Base-by-base conservation (phyloP, 2,329 filamentous ascomycete species). In the Penicillium sp. region DNA sequence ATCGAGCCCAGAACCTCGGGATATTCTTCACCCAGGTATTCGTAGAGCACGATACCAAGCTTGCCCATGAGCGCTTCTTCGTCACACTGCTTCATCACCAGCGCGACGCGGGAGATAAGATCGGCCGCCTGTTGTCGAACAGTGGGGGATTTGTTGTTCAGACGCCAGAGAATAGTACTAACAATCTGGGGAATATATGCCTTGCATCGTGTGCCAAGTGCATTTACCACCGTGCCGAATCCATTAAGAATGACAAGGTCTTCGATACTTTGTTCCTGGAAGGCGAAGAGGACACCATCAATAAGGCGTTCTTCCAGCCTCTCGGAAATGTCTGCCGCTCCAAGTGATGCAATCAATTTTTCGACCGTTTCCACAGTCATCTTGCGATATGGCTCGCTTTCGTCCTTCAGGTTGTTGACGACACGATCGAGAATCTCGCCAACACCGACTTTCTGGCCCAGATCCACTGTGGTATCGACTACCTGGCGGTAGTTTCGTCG, bases 331-430 rank as follows among this genome's bases (percentile, higher is more conserved):
- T 99, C 94, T 37, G 94, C 93, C 8, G 93, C 93, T 56, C 94
- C 94, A 54, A 97, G 83, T 56, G 91, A 91, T 17, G 93, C 92
- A 69, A 99, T 89, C 48, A 97, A 87, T 78, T 97, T 99, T 78
- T 99, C 94, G 9, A 97, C 87, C 0, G 94, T 97, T 80, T 99
- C 94, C 35, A 99, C 89, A 0, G 94, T 97, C 94, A 99, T 99
- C 82, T 97, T 97, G 50, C 94, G 88, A 77, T 99, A 99, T 1
- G 93, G 89, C 73, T 99, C 94, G 74, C 90, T 97, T 76, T 99
- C 94, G 71, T 99, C 94, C 77, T 99, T 99, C 66, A 99, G 84
- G 72, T 99, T 97, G 77, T 87, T 89, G 52, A 97, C 94, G 57
- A 97, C 90, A 47, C 93, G 84, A 75, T 97, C 91, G 4, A 97